Evolutionary conservation across 768 basidiomycete species (phyloP), one percentile per base, ranked within the genome.

Genomic region (Suillus spraguei): DNA sequence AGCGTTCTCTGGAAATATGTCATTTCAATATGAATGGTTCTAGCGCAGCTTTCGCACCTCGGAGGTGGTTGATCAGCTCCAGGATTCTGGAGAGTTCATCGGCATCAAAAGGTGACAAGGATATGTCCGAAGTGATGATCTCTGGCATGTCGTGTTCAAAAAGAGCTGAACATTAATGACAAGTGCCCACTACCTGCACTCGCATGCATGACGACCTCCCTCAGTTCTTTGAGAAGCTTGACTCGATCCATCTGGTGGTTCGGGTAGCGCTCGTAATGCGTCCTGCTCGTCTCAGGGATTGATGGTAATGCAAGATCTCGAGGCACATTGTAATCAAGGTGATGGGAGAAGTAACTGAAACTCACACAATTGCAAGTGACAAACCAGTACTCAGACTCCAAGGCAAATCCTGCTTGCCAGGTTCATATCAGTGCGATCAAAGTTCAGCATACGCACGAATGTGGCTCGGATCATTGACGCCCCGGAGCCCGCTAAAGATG

Each of bases 301-400:
- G 33, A 38, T 38, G 13, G 16, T 44, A n/a, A 44, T 22, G n/a
- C 35, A 16, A 7, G 9, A 33, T 24, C 33, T 59, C 6, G 7
- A 54, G 36, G 7, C 6, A 38, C 58, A 38, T n/a, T 20, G 6
- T 16, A 28, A 39, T 41, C 3, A 24, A 4, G 11, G 28, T 10
- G 38, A 36, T 17, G 10, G 16, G 17, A 58, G 17, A 41, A 20
- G 38, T 39, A 10, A 58, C 24, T 28, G 38, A 28, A 58, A 58
- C 24, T 39, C 17, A 56, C 38, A 58, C 10, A 39, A 39, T 28
- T 58, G 24, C 38, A 56, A 39, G 24, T 39, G 55, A 58, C 55
- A 28, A 39, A 63, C 62, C 62, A 63, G 58, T 63, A 63, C 8
- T 60, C 55, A 13, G 62, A 33, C 32, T 60, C 42, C 8, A 63